These are phyloP conservation scores for Xylaria sp. DNA, from an alignment of 2,329 filamentous ascomycete genomes.

Conservation along the genomic window DNA sequence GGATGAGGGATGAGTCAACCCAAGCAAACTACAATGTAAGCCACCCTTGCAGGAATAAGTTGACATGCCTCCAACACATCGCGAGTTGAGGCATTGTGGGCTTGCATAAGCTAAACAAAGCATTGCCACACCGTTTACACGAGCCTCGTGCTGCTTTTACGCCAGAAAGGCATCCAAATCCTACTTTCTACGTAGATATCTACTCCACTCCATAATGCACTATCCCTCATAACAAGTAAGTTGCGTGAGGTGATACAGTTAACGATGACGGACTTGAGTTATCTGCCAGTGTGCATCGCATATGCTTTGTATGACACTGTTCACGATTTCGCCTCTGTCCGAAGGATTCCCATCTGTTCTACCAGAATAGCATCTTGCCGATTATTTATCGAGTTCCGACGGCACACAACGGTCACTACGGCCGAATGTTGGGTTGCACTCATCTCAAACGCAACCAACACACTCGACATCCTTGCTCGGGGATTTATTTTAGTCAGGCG, in stretches of 20 bases:
- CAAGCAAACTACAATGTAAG: neutral
- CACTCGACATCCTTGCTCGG: slow-evolving; percentile 2
- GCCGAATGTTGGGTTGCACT: neutral
- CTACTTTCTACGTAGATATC: slow-evolving; percentile 1
- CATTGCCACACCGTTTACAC: neutral
- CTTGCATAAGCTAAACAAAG: neutral
- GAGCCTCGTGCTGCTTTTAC: neutral
- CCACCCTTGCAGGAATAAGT: neutral
- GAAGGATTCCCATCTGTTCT: slow-evolving; percentile 5
- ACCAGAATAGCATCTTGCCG: neutral
- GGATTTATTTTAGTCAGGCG: slow-evolving; percentile 9
- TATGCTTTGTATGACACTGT: neutral
- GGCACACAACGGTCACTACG: slow-evolving; percentile 1
- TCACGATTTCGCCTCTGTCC: neutral
- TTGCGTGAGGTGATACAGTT: neutral
- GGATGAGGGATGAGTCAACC: neutral
- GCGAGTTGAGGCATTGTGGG: neutral
- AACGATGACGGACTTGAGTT: neutral
- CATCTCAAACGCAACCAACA: slow-evolving; percentile 1
- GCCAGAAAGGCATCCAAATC: slow-evolving; percentile 1
- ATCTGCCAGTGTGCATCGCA: neutral
- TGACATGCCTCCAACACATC: no score
- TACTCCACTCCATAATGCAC: neutral
- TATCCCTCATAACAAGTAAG: slow-evolving; percentile 9
- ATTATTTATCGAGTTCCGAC: neutral